Evolutionary conservation across 2,329 filamentous ascomycete species (phyloP).

Genomic region (Trichophyton benhamiae): DNA sequence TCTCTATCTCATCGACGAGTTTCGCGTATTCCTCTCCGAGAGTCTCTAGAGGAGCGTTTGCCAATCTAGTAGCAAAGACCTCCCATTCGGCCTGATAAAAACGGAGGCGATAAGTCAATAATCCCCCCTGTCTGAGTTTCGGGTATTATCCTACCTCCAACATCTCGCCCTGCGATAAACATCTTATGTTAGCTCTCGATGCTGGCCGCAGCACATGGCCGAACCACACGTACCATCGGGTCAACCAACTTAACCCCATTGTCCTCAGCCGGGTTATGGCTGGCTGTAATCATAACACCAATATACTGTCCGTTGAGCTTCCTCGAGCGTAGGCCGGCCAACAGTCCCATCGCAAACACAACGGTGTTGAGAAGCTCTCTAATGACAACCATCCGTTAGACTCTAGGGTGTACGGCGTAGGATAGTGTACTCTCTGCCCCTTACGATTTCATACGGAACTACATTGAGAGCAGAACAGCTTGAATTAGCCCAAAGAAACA

Average conservation of each 20-base stretch:
- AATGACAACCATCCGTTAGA: slow-evolving; percentile 6
- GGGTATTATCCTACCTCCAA: slow-evolving; percentile 52
- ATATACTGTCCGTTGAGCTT: slow-evolving; percentile 84
- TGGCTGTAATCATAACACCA: slow-evolving; percentile 92
- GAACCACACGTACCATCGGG: slow-evolving; percentile 53
- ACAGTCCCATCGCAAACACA: slow-evolving; percentile 79
- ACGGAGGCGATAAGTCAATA: slow-evolving; percentile 4
- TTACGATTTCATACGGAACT: slow-evolving; percentile 62
- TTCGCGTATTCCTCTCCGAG: slow-evolving; percentile 65
- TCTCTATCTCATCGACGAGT: slow-evolving; percentile 61
- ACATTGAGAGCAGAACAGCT: slow-evolving; percentile 8
- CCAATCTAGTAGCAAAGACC: slow-evolving; percentile 70
- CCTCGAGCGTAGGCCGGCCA: slow-evolving; percentile 77
- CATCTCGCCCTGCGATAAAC: slow-evolving; percentile 63
- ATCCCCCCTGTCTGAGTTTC: slow-evolving; percentile 4
- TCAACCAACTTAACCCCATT: slow-evolving; percentile 95
- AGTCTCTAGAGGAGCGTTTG: slow-evolving; percentile 68
- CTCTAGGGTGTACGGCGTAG: not conserved
- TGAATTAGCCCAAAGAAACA: slow-evolving; percentile 11
- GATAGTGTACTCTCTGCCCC: slow-evolving; percentile 14
- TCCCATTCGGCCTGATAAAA: slow-evolving; percentile 66
- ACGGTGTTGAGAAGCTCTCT: slow-evolving; percentile 79
- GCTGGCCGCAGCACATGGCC: not conserved
- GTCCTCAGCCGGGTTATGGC: slow-evolving; percentile 79
- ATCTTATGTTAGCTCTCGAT: slow-evolving; percentile 13